Base-by-base conservation (phyloP, 169 alveolate genomes). In the Plasmodium knowlesi region DNA sequence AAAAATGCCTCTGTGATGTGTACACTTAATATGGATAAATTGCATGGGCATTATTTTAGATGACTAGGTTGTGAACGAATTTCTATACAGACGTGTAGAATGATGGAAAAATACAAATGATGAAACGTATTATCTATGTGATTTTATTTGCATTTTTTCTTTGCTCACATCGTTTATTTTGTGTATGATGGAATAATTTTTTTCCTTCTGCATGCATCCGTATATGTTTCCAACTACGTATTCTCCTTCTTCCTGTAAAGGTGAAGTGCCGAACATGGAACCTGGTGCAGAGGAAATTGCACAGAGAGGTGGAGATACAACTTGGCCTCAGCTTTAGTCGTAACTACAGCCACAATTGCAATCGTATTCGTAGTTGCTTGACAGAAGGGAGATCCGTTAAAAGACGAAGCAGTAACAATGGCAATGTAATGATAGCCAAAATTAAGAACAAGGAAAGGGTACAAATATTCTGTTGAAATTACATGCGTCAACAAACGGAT, bases 161-260 rank as follows among this genome's bases (percentile, higher is more conserved):
- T 57, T 37, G 41, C 28, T 88, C 71, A 88, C 94, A 80, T 80
- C 88, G 53, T 88, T 88, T 39, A 88, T 78, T 80, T 76, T 80
- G 34, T 32, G 22, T 28, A 88, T 80, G 79, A 88, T 88, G 19
- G 94, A 88, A 57, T 78, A 88, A 73, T 88, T 88, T 53, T 78
- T 88, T 39, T 88, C 90, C 50, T 88, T 88, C 34, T 88, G 94
- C 94, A 79, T 79, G 72, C 94, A 88, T 32, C 82, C 88, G 34
- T 88, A 88, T 41, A 88, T 25, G 53, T 88, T 88, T 8, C 94
- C 94, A 78, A 79, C 37, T 72, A 88, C 71, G 39, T 88, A 88
- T 57, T 88, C 94, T 19, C 94, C 94, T 79, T 88, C 94, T 76
- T 88, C 94, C 94, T 88, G 71, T n/a, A 83, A 83, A 34, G 30